phyloP scores from a whole-genome alignment of 208 protist genomes.

The Leishmania turanica region DNA sequence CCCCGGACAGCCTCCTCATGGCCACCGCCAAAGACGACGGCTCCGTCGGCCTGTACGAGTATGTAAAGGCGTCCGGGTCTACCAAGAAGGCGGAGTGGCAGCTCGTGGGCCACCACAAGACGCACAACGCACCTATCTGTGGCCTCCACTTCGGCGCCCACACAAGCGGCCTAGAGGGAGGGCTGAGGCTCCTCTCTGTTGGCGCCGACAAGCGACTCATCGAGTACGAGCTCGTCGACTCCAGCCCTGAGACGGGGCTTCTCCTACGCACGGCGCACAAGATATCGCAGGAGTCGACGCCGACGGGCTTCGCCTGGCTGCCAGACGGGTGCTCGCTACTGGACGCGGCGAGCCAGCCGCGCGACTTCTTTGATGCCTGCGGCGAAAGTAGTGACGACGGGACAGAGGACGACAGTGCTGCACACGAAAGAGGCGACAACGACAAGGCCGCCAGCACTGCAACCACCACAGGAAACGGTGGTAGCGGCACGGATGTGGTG shows the following conservation, averaged over 20 bases:
- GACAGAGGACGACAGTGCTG: background rate
- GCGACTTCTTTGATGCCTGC: slow-evolving; percentile 27
- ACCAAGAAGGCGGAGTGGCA: slow-evolving; percentile 82
- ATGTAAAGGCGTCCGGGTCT: slow-evolving; percentile 14
- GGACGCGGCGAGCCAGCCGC: slow-evolving; percentile 43
- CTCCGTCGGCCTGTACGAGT: slow-evolving; percentile 93
- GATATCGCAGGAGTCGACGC: slow-evolving; percentile 90
- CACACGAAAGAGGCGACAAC: background rate
- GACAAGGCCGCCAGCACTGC: background rate
- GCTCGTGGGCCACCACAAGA: slow-evolving; percentile 91
- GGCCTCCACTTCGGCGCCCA: slow-evolving; percentile 86
- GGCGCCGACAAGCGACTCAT: slow-evolving; percentile 93
- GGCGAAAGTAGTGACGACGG: background rate
- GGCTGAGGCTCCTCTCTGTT: slow-evolving; percentile 89
- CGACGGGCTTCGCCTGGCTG: slow-evolving; percentile 91
- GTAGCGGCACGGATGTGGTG: slow-evolving; percentile 21
- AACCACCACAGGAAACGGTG: background rate
- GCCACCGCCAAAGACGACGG: slow-evolving; percentile 79
- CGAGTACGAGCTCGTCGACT: slow-evolving; percentile 94
- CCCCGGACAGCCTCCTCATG: slow-evolving; percentile 75
- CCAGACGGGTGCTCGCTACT: slow-evolving; percentile 39
- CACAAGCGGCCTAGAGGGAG: slow-evolving; percentile 38
- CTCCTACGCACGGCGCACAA: slow-evolving; percentile 80
- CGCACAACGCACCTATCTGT: slow-evolving; percentile 89
- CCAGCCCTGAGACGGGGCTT: slow-evolving; percentile 83